Percentiles rank a stretch among this genome's conserved stretches.
Conservation (phyloP, 129 eudicot species). For the Daucus carota region DH1_v3.0 NC_030384.2:47910501-47911000, state of each 20-base stretch:
- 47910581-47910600: neutral
- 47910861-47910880: conserved; percentile 4
- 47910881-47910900: conserved; percentile 92
- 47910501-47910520: neutral
- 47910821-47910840: neutral
- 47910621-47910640: neutral
- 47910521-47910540: neutral
- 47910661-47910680: neutral
- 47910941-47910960: conserved; percentile 66
- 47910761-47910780: neutral
- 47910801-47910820: neutral
- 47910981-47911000: neutral
- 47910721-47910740: neutral
- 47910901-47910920: conserved; percentile 56
- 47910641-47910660: neutral
- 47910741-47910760: neutral
- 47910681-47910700: neutral
- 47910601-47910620: neutral
- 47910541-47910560: neutral
- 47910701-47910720: neutral
- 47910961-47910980: conserved; percentile 49
- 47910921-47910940: conserved; percentile 63
- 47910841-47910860: neutral
- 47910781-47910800: neutral
- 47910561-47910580: neutral